Evolutionary conservation across 1,139 yeast species (phyloP).

Genomic region (Lodderomyces jiufengensis): DNA sequence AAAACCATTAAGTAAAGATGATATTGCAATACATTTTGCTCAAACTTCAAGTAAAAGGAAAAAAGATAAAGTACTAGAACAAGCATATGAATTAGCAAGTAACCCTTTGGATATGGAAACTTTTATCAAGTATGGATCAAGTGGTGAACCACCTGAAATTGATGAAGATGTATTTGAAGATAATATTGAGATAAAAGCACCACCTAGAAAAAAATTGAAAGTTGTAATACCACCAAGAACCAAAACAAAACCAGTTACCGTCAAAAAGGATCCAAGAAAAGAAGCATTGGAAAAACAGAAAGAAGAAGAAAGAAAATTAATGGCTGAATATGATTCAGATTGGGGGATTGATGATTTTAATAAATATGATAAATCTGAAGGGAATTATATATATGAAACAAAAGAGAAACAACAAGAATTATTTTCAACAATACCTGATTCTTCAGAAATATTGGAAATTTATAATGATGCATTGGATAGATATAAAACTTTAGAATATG

Average conservation of each 20-base stretch:
- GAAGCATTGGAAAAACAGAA: constrained; percentile 17
- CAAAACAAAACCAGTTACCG: constrained; percentile 9
- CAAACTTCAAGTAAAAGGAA: constrained; percentile 24
- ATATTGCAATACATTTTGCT: constrained; percentile 28
- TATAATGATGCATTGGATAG: constrained; percentile 15
- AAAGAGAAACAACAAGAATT: constrained; percentile 28
- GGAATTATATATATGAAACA: constrained; percentile 36
- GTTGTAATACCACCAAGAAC: not conserved
- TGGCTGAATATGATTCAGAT: constrained; percentile 34
- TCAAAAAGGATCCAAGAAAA: constrained; percentile 9
- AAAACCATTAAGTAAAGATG: constrained; percentile 22
- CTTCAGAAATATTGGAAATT: constrained; percentile 19
- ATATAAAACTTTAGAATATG: constrained; percentile 21
- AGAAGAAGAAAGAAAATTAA: constrained; percentile 19
- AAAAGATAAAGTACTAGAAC: constrained; percentile 34
- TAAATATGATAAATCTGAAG: constrained; percentile 21
- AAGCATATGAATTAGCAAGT: constrained; percentile 39
- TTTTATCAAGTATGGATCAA: constrained; percentile 43
- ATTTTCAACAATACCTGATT: constrained; percentile 23
- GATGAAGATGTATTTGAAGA: constrained; percentile 18
- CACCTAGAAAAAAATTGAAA: constrained; percentile 6
- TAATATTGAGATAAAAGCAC: constrained; percentile 15
- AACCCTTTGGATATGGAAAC: constrained; percentile 43
- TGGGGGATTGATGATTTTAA: constrained; percentile 41
- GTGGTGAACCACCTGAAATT: constrained; percentile 29